phyloP scores from a whole-genome alignment of 2,329 filamentous ascomycete genomes.

The Fusarium veterinarium region DNA sequence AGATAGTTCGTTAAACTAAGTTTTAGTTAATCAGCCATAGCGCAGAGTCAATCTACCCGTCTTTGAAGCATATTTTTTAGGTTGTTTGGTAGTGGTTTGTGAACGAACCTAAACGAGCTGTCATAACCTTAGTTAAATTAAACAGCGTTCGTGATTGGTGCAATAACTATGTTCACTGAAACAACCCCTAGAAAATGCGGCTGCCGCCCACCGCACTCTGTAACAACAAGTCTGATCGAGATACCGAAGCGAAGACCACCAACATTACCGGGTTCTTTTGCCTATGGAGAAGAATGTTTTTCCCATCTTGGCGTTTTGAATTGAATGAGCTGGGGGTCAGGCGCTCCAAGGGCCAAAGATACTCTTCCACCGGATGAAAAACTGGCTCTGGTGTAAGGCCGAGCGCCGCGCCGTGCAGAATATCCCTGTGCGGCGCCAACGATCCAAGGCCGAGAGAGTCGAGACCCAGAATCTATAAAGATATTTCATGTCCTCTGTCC shows the following conservation, averaged over 20 bases:
- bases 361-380: slow-evolving; percentile 8
- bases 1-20: neutral
- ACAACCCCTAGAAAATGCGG: slow-evolving; percentile 1
- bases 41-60: neutral
- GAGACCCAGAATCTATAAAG: slow-evolving; percentile 19
- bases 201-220: slow-evolving; percentile 9
- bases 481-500: neutral
- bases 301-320: neutral
- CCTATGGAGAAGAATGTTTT: slow-evolving; percentile 6
- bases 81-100: slow-evolving; percentile 1
- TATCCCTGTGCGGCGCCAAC: slow-evolving; percentile 6
- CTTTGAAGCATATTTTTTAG: slow-evolving; percentile 21
- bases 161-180: slow-evolving; percentile 10
- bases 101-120: neutral
- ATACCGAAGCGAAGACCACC: neutral
- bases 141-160: slow-evolving; percentile 14
- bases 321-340: neutral
- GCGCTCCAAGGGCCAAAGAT: neutral
- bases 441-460: neutral
- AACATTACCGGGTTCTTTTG: neutral
- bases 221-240: slow-evolving; percentile 4
- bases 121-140: neutral
- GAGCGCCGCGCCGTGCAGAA: neutral
- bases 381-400: neutral
- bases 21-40: neutral